These are phyloP conservation scores for Pleurotus tuber-regium DNA, from an alignment of 768 basidiomycete genomes.

Conservation along the genomic window DNA sequence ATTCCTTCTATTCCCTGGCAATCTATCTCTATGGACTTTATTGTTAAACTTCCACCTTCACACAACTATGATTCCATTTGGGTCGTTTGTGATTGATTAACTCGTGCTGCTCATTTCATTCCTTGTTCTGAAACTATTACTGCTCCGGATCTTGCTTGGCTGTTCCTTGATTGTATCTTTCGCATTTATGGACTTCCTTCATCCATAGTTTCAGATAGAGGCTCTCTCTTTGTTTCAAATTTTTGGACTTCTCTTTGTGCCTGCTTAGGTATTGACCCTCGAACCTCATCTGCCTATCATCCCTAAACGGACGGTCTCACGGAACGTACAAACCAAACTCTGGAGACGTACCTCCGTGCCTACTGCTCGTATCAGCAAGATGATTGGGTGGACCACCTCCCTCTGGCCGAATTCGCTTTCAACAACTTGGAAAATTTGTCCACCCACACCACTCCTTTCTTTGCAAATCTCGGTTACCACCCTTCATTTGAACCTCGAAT, in stretches of 20 bases:
- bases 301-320: slow-evolving; percentile 40
- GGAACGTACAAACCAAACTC: slow-evolving; percentile 33
- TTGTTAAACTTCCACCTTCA: slow-evolving; percentile 28
- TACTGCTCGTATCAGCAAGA: slow-evolving; percentile 38
- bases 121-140: slow-evolving; percentile 19
- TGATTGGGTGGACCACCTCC: slow-evolving; percentile 37
- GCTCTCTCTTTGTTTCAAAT: too few species aligned
- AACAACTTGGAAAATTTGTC: slow-evolving; percentile 34
- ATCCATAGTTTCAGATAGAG: too few species aligned
- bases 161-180: neutral
- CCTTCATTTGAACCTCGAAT: too few species aligned
- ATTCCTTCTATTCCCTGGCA: slow-evolving; percentile 25
- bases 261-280: slow-evolving; percentile 15
- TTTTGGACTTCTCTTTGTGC: too few species aligned
- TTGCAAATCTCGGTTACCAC: slow-evolving; percentile 30
- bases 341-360: slow-evolving; percentile 34
- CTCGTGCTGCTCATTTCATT: slow-evolving; percentile 20
- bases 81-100: slow-evolving; percentile 22
- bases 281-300: slow-evolving; percentile 38
- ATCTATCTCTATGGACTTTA: slow-evolving; percentile 34
- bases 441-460: slow-evolving; percentile 35
- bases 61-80: slow-evolving; percentile 33
- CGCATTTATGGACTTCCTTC: too few species aligned
- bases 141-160: slow-evolving; percentile 16
- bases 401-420: slow-evolving; percentile 38